Base-by-base conservation (phyloP, 768 basidiomycete species). In the Amanita thiersii region DNA sequence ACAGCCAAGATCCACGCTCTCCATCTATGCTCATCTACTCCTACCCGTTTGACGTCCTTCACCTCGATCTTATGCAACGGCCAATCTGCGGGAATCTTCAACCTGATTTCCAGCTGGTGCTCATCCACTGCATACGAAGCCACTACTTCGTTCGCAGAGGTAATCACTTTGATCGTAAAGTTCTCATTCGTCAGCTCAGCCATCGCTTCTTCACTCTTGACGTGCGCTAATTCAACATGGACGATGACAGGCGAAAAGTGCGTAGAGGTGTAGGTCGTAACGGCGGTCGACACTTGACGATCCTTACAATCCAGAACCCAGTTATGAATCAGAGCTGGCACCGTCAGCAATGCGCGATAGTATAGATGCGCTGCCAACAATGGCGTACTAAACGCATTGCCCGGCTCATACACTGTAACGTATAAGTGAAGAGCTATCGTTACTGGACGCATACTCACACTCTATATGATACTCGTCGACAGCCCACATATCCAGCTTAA, bases 211-310 rank as follows among this genome's bases (percentile, higher is more conserved):
- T 79, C 69, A 20, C 69, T 69, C 47, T 73, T 77, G 39, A 93
- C 72, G 30, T 77, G 79, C 3, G 77, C 70, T n/a, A 98, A 69
- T 54, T 97, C 93, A 4, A 85, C 69, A 10, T 65, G 71, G 54
- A 94, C 86, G 54, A 99, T 79, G 29, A 87, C 77, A 0, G 93
- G 90, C 1, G 93, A 94, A 65, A 96, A 89, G 63, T 87, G 71
- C 12, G 75, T 69, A 0, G 88, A 79, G 0, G 91, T 94, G 59
- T 87, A 92, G 23, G 73, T 65, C 4, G 81, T 72, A 45, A 98
- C 71, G 2, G 82, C 70, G 20, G 73, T 70, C n/a, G 78, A 81
- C 1, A 97, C 70, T 53, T 91, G 87, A 9, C 86, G 83, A 58
- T 97, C 92, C 50, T 88, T 91, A 62, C 86, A 86, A 28, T 85